These are phyloP conservation scores for Sordariomycetes sp. DNA, from an alignment of 2,329 filamentous ascomycete genomes.

Conservation along the genomic window DNA sequence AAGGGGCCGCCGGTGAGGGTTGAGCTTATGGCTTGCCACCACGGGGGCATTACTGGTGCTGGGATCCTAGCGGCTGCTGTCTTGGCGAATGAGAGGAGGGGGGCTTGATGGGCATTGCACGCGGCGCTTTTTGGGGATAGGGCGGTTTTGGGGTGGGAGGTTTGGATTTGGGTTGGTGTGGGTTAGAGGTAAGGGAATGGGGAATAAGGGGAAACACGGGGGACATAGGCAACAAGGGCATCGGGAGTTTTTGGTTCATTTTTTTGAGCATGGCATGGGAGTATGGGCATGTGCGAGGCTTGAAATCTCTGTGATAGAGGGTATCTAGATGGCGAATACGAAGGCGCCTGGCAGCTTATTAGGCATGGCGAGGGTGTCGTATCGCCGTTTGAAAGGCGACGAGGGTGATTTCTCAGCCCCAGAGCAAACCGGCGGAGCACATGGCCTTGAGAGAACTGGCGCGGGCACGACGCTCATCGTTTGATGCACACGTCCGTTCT, in stretches of 20 bases:
- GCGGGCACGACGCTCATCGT: too few species aligned
- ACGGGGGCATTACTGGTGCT: slow-evolving; percentile 48
- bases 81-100: neutral
- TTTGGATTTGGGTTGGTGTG: too few species aligned
- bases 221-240: neutral
- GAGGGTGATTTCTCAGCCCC: too few species aligned
- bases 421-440: too few species aligned
- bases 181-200: too few species aligned
- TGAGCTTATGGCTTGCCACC: slow-evolving; percentile 40
- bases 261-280: neutral
- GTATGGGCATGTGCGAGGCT: neutral
- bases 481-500: slow-evolving; percentile 67
- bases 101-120: too few species aligned
- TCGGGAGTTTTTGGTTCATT: neutral
- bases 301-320: neutral
- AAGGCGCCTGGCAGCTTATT: neutral
- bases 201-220: too few species aligned
- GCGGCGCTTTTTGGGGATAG: too few species aligned
- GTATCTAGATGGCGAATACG: neutral
- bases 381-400: too few species aligned
- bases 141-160: too few species aligned
- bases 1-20: slow-evolving; percentile 24
- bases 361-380: too few species aligned
- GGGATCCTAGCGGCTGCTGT: slow-evolving; percentile 42
- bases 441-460: too few species aligned